Percentiles rank a stretch among this genome's conserved stretches.
phyloP scores from a whole-genome alignment of 768 basidiomycete species.

The Fistulinella prunicolor region DNA sequence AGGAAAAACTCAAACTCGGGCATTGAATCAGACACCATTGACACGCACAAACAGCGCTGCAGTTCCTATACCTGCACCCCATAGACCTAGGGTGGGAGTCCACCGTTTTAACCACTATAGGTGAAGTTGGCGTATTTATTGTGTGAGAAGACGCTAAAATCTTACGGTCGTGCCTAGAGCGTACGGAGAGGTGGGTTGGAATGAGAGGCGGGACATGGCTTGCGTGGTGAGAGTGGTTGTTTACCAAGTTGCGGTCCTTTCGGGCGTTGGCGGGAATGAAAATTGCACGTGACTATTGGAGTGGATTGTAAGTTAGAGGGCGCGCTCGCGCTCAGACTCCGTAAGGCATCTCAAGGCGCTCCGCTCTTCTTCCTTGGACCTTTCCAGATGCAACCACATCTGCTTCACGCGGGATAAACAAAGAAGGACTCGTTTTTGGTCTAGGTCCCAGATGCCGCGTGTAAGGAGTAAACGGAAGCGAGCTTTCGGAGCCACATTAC shows the following conservation, averaged over 20 bases:
- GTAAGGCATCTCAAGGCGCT: neutral
- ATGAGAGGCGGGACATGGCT: conserved; percentile 44
- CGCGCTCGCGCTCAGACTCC: neutral
- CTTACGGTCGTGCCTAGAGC: conserved; percentile 39
- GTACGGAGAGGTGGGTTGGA: conserved; percentile 39
- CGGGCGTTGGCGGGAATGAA: conserved; percentile 15
- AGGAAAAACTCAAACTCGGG: conserved; percentile 1
- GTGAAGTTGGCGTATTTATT: neutral
- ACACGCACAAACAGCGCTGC: conserved; percentile 60
- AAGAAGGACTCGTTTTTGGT: neutral
- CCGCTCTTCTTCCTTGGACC: neutral
- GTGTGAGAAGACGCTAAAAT: neutral
- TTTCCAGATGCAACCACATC: neutral
- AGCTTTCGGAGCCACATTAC: neutral
- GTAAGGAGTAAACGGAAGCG: neutral
- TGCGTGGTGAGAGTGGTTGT: neutral
- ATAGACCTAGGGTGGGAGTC: conserved; percentile 58
- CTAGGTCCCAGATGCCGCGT: neutral
- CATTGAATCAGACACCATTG: neutral
- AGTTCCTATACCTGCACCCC: conserved; percentile 69
- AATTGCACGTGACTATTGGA: conserved; percentile 16
- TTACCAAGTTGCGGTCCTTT: neutral
- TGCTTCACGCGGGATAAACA: neutral
- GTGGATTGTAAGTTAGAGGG: neutral
- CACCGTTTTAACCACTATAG: conserved; percentile 53